Conservation (phyloP, 768 basidiomycete species). For the Tulasnella sp. region DNA sequence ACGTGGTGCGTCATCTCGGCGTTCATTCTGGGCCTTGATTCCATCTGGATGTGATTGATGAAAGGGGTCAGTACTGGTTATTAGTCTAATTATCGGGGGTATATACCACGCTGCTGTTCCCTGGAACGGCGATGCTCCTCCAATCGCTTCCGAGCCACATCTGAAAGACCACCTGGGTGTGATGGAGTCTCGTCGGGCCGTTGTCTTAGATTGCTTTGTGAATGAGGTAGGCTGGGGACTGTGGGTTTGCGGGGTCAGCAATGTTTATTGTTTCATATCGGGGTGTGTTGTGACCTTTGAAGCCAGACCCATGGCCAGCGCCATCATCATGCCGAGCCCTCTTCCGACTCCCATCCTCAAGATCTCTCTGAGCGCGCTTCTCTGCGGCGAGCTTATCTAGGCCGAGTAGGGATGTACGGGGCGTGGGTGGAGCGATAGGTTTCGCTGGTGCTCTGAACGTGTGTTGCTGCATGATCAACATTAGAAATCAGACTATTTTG, state of each 20-base stretch:
- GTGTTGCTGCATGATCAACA: slow-evolving; percentile 55
- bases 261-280: not conserved
- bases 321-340: slow-evolving; percentile 47
- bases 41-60: no score
- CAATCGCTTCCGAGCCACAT: slow-evolving; percentile 53
- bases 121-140: slow-evolving; percentile 66
- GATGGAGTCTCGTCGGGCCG: slow-evolving; percentile 88
- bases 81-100: slow-evolving; percentile 3
- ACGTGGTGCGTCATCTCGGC: slow-evolving; percentile 46
- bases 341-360: slow-evolving; percentile 51
- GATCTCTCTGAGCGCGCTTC: slow-evolving; percentile 50
- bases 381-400: slow-evolving; percentile 82
- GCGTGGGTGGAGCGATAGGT: slow-evolving; percentile 65
- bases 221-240: slow-evolving; percentile 73
- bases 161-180: slow-evolving; percentile 81
- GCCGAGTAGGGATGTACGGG: slow-evolving; percentile 70
- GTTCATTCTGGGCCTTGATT: slow-evolving; percentile 50
- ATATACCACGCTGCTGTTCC: slow-evolving; percentile 57
- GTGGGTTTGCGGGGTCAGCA: not conserved
- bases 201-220: slow-evolving; percentile 49
- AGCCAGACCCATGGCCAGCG: slow-evolving; percentile 48
- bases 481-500: no score
- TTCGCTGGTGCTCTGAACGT: slow-evolving; percentile 69
- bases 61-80: no score
- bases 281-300: slow-evolving; percentile 60